Evolutionary conservation across 2,329 filamentous ascomycete species (phyloP).

Genomic region (Talaromyces sp.): DNA sequence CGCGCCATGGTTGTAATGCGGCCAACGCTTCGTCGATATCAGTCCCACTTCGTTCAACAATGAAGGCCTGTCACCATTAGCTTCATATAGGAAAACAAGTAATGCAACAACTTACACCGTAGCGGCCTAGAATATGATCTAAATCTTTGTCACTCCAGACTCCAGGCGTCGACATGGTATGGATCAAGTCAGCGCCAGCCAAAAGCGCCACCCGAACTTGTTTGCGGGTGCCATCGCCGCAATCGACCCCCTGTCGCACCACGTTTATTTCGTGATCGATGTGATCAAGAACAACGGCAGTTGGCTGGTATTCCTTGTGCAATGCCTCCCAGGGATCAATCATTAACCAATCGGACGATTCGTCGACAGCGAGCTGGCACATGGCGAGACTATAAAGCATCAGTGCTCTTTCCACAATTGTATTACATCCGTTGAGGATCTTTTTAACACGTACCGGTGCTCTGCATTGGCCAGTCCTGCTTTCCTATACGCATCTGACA

Average conservation of each 20-base stretch:
- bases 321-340: slow-evolving; percentile 88
- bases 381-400: slow-evolving; percentile 62
- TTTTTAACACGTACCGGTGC: slow-evolving; percentile 52
- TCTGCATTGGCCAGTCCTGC: slow-evolving; percentile 68
- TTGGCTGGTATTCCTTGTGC: slow-evolving; percentile 79
- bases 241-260: slow-evolving; percentile 68
- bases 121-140: slow-evolving; percentile 80
- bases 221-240: slow-evolving; percentile 61
- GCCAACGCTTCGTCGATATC: slow-evolving; percentile 84
- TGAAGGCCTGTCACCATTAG: slow-evolving; percentile 55
- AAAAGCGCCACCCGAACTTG: slow-evolving; percentile 73
- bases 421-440: not conserved
- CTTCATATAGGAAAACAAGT: not conserved
- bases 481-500: slow-evolving; percentile 74
- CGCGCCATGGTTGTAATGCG: slow-evolving; percentile 74
- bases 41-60: slow-evolving; percentile 82
- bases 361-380: slow-evolving; percentile 73
- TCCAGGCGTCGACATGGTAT: slow-evolving; percentile 66
- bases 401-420: not conserved
- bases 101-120: slow-evolving; percentile 50
- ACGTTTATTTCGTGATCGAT: slow-evolving; percentile 87
- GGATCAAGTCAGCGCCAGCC: slow-evolving; percentile 71
- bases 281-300: slow-evolving; percentile 84
- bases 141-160: slow-evolving; percentile 84
- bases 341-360: slow-evolving; percentile 75